phyloP scores from a whole-genome alignment of 768 basidiomycete genomes.

The Xerocomellus amylosporus region DNA sequence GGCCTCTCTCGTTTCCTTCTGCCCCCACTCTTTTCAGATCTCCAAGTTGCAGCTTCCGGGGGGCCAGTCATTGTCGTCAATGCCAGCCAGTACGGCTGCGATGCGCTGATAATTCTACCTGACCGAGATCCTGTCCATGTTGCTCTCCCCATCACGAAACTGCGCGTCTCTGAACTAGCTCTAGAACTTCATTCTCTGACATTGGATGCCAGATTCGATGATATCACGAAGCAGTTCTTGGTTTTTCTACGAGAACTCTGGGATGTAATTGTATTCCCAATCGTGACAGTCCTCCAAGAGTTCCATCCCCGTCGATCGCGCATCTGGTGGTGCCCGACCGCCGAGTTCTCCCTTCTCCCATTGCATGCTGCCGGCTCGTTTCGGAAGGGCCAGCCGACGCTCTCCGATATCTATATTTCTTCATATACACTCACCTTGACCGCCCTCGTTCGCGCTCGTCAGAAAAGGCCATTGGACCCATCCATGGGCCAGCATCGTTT shows the following conservation, averaged over 20 bases:
- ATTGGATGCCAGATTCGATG: neutral
- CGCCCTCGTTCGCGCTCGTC: neutral
- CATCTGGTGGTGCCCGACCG: too few species aligned
- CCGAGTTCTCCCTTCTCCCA: too few species aligned
- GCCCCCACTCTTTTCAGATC: constrained; percentile 13
- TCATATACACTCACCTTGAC: neutral
- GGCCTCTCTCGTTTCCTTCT: constrained; percentile 29
- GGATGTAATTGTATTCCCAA: constrained; percentile 12
- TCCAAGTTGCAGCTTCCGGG: constrained; percentile 13
- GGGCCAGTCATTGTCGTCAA: constrained; percentile 20
- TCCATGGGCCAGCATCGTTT: neutral
- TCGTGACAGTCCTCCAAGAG: neutral
- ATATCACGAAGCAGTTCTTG: neutral
- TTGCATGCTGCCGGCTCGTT: too few species aligned
- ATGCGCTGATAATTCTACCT: too few species aligned
- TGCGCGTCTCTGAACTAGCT: too few species aligned
- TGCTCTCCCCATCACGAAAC: too few species aligned
- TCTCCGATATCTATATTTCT: neutral
- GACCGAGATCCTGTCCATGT: too few species aligned
- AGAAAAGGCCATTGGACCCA: neutral
- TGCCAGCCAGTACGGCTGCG: too few species aligned
- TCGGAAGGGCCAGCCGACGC: neutral
- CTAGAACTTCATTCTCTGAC: too few species aligned
- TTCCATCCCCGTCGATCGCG: too few species aligned
- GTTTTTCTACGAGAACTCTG: constrained; percentile 15